A percentile compares a stretch with the other conserved stretches of the same genome.
These are phyloP conservation scores for Daldinia caldariorum DNA, from an alignment of 495 filamentous ascomycete genomes.

Conservation along the genomic window DNA sequence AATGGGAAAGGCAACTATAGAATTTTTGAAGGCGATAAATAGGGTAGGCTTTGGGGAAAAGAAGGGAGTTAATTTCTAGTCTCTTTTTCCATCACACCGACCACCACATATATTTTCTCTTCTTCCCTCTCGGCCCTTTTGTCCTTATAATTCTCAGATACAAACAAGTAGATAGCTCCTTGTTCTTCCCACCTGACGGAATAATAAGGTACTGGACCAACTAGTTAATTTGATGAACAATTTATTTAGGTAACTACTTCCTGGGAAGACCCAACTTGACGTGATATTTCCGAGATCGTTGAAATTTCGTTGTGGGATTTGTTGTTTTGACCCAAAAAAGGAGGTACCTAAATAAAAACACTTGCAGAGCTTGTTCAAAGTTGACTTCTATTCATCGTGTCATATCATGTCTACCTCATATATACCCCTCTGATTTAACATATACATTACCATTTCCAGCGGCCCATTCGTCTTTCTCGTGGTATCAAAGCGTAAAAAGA, in stretches of 20 bases:
- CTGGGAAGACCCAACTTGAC: neutral
- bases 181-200: neutral
- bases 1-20: slow-evolving; percentile 20
- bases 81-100: slow-evolving; percentile 3
- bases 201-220: neutral
- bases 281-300: too few relatives aligned
- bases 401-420: slow-evolving; percentile 7
- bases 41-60: neutral
- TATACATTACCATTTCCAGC: neutral
- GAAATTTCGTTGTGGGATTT: too few relatives aligned
- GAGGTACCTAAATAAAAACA: neutral
- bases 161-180: slow-evolving; percentile 4
- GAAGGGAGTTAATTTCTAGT: slow-evolving; percentile 34
- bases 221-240: slow-evolving; percentile 28
- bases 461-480: neutral
- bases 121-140: slow-evolving; percentile 10
- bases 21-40: slow-evolving; percentile 20
- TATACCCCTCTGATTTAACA: too few relatives aligned
- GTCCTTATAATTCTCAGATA: slow-evolving; percentile 17
- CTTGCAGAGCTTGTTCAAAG: neutral
- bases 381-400: slow-evolving; percentile 2
- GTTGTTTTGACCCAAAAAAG: neutral
- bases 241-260: neutral
- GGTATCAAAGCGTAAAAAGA: slow-evolving; percentile 20
- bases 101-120: slow-evolving; percentile 13